Base-by-base conservation (phyloP, 2,329 filamentous ascomycete species). In the Penicillium sp. region DNA sequence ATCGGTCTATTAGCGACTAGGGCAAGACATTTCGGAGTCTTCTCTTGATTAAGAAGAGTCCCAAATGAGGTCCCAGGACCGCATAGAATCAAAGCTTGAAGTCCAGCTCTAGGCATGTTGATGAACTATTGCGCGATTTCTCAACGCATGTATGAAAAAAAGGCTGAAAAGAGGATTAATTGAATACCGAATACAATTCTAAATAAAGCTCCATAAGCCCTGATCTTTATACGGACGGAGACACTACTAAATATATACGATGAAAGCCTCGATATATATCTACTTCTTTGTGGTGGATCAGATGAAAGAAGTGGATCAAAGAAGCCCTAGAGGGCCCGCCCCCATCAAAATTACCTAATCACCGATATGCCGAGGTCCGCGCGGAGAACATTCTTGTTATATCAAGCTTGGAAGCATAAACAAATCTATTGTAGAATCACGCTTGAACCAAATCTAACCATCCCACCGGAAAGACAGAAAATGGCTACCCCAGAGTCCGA, bases 401-500 rank as follows among this genome's bases (percentile, higher is more conserved):
- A 29, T 53, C 25, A 54, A 53, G 27, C n/a, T 49, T 37, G 13
- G 23, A 50, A 41, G 33, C n/a, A 21, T 54, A 48, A 48, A 54
- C 33, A 49, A 13, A 40, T 4, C 33, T 35, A 54, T 29, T n/a
- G n/a, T 23, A 54, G 29, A 15, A 38, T n/a, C 2, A 33, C 13
- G 4, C 19, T 47, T 35, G 29, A 12, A 23, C 29, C 29, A 23
- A 48, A 48, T 9, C 10, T 2, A 3, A 46, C 21, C 17, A 29
- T 23, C 13, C 5, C 33, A 57, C 25, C 9, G 2, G 3, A 13
- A 29, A 8, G 7, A 17, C 10, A 7, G 0, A 48, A 48, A 35
- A 71, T 73, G 68, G 62, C 67, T 19, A 59, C 68, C 9, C 57
- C 70, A 56, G 69, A 75, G 29, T 67, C 67, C 49, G 62, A 74